A percentile compares a stretch with the other conserved stretches of the same genome.
These are phyloP conservation scores for Neltuma alba DNA, from an alignment of 306 rosid genomes.

Conservation along the genomic window DNA sequence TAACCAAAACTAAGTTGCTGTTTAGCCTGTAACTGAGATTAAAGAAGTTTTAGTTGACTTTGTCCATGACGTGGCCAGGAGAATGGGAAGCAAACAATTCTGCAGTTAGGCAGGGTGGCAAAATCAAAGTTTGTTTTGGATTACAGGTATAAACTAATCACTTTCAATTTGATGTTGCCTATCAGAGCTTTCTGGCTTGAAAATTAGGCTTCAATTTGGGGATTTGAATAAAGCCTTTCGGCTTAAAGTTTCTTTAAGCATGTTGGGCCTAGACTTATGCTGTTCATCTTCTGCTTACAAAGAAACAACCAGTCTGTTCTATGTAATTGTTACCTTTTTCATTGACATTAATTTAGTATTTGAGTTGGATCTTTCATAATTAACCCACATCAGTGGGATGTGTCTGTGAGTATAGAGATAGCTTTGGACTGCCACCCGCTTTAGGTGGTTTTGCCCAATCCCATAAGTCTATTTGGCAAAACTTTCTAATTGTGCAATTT, in stretches of 20 bases:
- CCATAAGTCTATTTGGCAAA: too few relatives aligned
- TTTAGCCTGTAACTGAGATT: neutral
- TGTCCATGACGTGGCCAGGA: constrained; percentile 50
- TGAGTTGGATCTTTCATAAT: neutral
- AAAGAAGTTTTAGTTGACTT: constrained; percentile 17
- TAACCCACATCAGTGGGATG: neutral
- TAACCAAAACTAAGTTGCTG: neutral
- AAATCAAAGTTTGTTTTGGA: constrained; percentile 86
- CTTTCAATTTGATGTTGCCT: neutral
- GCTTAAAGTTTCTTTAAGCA: neutral
- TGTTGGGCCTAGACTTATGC: neutral
- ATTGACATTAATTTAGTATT: neutral
- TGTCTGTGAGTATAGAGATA: neutral
- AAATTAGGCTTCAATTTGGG: neutral
- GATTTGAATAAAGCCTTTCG: neutral
- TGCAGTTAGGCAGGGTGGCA: constrained; percentile 87
- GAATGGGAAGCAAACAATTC: constrained; percentile 71
- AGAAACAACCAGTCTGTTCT: neutral
- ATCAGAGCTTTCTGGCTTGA: neutral
- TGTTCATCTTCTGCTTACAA: neutral
- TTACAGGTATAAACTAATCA: constrained; percentile 59
- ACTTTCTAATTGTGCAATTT: too few relatives aligned
- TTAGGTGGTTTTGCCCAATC: too few relatives aligned
- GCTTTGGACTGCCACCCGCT: too few relatives aligned
- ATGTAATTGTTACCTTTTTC: neutral